Base-by-base conservation (phyloP, 805 yeast species). In the Grigorovia humatica region DNA sequence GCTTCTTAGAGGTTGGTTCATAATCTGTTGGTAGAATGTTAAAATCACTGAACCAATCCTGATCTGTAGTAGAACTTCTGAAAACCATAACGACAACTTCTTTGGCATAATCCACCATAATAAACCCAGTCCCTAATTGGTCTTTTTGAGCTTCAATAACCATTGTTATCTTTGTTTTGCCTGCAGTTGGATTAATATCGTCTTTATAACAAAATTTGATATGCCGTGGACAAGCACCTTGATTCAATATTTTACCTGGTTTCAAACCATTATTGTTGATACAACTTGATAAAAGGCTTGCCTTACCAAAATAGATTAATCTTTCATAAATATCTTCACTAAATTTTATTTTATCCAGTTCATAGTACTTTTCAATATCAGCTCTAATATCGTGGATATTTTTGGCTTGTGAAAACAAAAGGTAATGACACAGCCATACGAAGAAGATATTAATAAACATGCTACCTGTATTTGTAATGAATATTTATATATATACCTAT, bases 1-100 rank as follows among this genome's bases (percentile, higher is more conserved):
- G 55, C 4, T 57, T 48, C 18, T 53, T 47, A 15, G 74, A 68
- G 41, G 73, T 60, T 0, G 88, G 84, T 15, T 61, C 57, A 60
- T 80, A 83, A 0, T 61, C 59, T 2, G 73, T 70, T 6, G 79
- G 80, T 4, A 69, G 49, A 41, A 77, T 70, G 42, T 74, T 72
- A 47, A 83, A 69, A 65, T 86, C 85, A 35, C 80, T 73, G 12
- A 74, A 51, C 83, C 86, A 81, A 61, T 86, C 93, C 44, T 74
- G 72, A 15, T 72, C 62, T 9, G 82, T 74, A 1, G 80, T 68
- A 0, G 88, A 79, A 5, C 93, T 93, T 66, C 88, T 74, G 57
- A 81, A 82, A 0, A 72, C 77, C 44, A 82, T 63, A 19, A 76
- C 62, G 5, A 85, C 67, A 47, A 74, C 71, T 45, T 71, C 61